phyloP scores from a whole-genome alignment of 192 early-diverging fungal species.

The Gorgonomyces haynaldii region DNA sequence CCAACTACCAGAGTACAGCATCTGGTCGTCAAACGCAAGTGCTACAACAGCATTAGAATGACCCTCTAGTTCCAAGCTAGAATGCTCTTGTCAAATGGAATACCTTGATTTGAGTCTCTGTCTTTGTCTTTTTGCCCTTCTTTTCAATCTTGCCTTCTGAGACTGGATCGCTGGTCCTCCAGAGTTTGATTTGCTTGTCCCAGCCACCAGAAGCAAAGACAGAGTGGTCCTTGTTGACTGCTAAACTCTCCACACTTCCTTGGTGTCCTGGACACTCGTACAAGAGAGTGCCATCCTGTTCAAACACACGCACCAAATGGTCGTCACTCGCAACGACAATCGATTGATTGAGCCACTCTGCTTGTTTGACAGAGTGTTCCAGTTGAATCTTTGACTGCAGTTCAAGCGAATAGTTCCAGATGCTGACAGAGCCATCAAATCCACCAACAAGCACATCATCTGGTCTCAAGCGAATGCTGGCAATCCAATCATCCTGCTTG shows the following conservation, averaged over 20 bases:
- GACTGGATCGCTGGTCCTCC: slow-evolving; percentile 45
- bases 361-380: slow-evolving; percentile 62
- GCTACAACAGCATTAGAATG: slow-evolving; percentile 70
- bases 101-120: slow-evolving; percentile 13
- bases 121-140: slow-evolving; percentile 26
- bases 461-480: slow-evolving; percentile 10
- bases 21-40: slow-evolving; percentile 58
- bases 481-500: slow-evolving; percentile 94
- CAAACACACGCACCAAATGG: background rate
- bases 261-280: slow-evolving; percentile 58
- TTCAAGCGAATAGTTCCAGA: slow-evolving; percentile 72
- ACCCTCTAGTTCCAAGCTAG: slow-evolving; percentile 35
- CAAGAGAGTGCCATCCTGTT: background rate
- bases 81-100: slow-evolving; percentile 4
- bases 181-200: slow-evolving; percentile 70
- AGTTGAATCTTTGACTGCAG: slow-evolving; percentile 49
- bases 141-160: slow-evolving; percentile 14
- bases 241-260: slow-evolving; percentile 64
- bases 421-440: slow-evolving; percentile 70
- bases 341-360: slow-evolving; percentile 59
- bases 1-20: slow-evolving; percentile 77
- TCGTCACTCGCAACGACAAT: slow-evolving; percentile 53
- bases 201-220: slow-evolving; percentile 61
- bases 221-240: slow-evolving; percentile 33
- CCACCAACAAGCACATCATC: slow-evolving; percentile 56